Percentiles rank a stretch among this genome's conserved stretches.
Evolutionary conservation across 2,329 filamentous ascomycete genomes (phyloP).

Genomic region (Pseudomassariella vexata): DNA sequence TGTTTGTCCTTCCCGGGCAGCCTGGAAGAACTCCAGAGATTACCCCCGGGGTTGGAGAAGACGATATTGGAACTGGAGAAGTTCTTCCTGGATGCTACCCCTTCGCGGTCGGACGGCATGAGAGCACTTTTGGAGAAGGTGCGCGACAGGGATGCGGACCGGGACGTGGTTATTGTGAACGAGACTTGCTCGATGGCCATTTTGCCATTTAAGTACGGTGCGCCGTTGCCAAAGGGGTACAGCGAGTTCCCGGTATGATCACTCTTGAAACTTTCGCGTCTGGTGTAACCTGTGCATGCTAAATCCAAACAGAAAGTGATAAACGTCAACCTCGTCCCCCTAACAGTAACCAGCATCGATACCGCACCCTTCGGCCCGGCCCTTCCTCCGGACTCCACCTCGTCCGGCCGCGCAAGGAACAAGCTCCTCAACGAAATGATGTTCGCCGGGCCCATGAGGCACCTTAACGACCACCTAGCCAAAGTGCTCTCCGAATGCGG

Average conservation of each 20-base stretch:
- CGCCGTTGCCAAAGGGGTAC: constrained; percentile 18
- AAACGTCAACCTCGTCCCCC: constrained; percentile 24
- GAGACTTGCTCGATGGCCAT: constrained; percentile 24
- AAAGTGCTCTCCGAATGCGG: constrained; percentile 9
- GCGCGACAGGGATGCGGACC: constrained; percentile 17
- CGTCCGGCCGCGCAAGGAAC: constrained; percentile 23
- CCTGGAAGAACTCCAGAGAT: too few species aligned
- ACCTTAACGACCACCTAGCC: constrained; percentile 6
- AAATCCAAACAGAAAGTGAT: too few species aligned
- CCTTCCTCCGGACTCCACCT: constrained; percentile 21
- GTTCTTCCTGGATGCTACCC: too few species aligned
- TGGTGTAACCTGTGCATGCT: too few species aligned
- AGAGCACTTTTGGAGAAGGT: constrained; percentile 20
- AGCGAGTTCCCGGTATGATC: constrained; percentile 14
- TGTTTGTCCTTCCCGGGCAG: too few species aligned
- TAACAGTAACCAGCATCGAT: constrained; percentile 24
- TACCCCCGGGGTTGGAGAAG: too few species aligned
- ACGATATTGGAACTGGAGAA: too few species aligned
- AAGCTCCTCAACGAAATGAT: constrained; percentile 9
- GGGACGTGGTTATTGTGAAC: constrained; percentile 26
- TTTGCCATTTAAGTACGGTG: constrained; percentile 20
- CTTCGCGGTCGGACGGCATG: constrained; percentile 16
- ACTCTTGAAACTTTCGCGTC: too few species aligned
- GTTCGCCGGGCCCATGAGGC: constrained; percentile 6
- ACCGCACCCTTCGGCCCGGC: constrained; percentile 23